Percentiles rank a stretch among this genome's conserved stretches.
Conservation (phyloP, 208 protist species). For the Leishmania braziliensis region DNA sequence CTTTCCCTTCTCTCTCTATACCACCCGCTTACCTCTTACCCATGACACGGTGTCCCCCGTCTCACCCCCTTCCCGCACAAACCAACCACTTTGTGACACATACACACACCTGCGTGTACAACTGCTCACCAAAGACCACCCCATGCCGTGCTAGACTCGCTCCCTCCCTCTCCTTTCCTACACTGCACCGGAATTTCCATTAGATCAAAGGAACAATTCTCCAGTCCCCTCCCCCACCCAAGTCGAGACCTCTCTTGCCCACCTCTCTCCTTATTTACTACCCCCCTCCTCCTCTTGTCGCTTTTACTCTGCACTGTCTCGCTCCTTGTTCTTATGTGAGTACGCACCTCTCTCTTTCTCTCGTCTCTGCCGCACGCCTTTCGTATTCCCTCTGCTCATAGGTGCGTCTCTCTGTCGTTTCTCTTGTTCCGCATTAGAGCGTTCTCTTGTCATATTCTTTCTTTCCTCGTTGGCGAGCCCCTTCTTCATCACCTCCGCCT, state of each 20-base stretch:
- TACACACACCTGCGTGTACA: not conserved
- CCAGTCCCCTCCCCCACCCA: not conserved
- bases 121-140: not conserved
- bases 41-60: not conserved
- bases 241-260: not conserved
- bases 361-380: not conserved
- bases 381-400: not conserved
- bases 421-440: not conserved
- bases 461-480: not conserved
- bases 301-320: not conserved
- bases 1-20: not conserved
- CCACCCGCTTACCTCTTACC: not conserved
- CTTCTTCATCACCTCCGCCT: not conserved
- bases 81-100: not conserved
- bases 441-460: not conserved
- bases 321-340: not conserved
- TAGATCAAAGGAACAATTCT: not conserved
- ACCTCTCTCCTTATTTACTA: not conserved
- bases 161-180: not conserved
- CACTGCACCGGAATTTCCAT: not conserved
- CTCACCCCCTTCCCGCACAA: not conserved
- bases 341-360: not conserved
- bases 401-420: not conserved
- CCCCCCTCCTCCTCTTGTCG: not conserved
- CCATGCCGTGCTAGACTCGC: no score